Evolutionary conservation across 2,329 filamentous ascomycete genomes (phyloP).

Genomic region (Zelopaecilomyces penicillatus): DNA sequence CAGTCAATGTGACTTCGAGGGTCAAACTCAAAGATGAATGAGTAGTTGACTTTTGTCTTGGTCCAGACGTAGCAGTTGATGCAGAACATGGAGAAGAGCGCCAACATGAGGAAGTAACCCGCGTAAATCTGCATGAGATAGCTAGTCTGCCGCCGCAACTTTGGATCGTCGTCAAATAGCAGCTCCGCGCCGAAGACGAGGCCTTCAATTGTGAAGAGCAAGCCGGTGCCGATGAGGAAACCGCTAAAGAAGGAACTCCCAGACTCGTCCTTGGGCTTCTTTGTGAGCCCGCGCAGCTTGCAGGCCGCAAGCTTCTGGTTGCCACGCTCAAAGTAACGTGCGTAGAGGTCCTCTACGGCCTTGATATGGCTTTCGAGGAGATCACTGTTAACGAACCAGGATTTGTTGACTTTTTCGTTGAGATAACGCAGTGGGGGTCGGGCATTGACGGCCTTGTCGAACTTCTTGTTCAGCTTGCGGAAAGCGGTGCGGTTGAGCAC

Average conservation of each 20-base stretch:
- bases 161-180: constrained; percentile 38
- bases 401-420: constrained; percentile 81
- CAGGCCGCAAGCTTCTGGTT: constrained; percentile 86
- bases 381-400: constrained; percentile 88
- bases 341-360: constrained; percentile 82
- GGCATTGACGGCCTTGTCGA: constrained; percentile 81
- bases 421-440: constrained; percentile 73
- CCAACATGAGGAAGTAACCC: constrained; percentile 79
- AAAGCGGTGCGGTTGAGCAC: constrained; percentile 88
- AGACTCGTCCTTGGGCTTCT: constrained; percentile 47
- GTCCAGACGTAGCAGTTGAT: constrained; percentile 79
- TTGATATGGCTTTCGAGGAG: constrained; percentile 72
- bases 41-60: constrained; percentile 82
- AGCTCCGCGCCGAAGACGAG: constrained; percentile 52
- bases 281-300: constrained; percentile 70
- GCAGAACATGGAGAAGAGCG: constrained; percentile 77
- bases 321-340: constrained; percentile 86
- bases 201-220: constrained; percentile 59
- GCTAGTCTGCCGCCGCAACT: constrained; percentile 44
- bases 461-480: constrained; percentile 97
- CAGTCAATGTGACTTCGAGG: constrained; percentile 79
- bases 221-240: constrained; percentile 59
- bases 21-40: constrained; percentile 96
- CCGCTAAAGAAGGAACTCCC: constrained; percentile 52
- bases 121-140: constrained; percentile 85